A percentile compares a stretch with the other conserved stretches of the same genome.
Evolutionary conservation across 179 eudicot species (phyloP).

Genomic region (Patellifolia procumbens): DNA sequence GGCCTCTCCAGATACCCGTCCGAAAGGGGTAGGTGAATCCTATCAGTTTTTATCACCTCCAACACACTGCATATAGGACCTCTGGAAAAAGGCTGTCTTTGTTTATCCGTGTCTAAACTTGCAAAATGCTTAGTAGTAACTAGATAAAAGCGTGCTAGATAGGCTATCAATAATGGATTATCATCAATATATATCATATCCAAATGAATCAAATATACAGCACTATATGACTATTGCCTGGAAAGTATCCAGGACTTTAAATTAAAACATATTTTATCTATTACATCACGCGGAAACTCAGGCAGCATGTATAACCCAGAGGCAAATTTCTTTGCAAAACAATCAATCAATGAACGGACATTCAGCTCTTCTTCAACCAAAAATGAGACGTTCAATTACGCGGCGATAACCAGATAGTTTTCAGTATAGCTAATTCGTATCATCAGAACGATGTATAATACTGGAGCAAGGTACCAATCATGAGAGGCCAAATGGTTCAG

Average conservation of each 20-base stretch:
- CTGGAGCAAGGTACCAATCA: slow-evolving; percentile 32
- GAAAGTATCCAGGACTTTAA: slow-evolving; percentile 13
- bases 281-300: slow-evolving; percentile 25
- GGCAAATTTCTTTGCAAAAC: slow-evolving; percentile 8
- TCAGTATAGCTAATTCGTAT: slow-evolving; percentile 21
- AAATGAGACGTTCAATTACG: slow-evolving; percentile 17
- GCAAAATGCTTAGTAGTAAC: background rate
- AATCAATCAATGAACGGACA: slow-evolving; percentile 2
- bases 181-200: background rate
- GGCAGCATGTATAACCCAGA: background rate
- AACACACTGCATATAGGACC: background rate
- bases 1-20: too few relatives aligned
- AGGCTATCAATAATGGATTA: background rate
- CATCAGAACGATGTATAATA: background rate
- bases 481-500: slow-evolving; percentile 81
- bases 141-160: background rate
- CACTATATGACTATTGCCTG: slow-evolving; percentile 14
- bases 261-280: slow-evolving; percentile 5
- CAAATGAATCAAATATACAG: slow-evolving; percentile 18
- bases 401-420: slow-evolving; percentile 18
- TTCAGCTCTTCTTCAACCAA: slow-evolving; percentile 18
- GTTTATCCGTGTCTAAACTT: background rate
- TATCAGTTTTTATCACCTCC: too few relatives aligned
- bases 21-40: too few relatives aligned
- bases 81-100: background rate